Percentiles rank a stretch among this genome's conserved stretches.
Evolutionary conservation across 768 basidiomycete species (phyloP).

Genomic region (Glaciozyma antarctica): DNA sequence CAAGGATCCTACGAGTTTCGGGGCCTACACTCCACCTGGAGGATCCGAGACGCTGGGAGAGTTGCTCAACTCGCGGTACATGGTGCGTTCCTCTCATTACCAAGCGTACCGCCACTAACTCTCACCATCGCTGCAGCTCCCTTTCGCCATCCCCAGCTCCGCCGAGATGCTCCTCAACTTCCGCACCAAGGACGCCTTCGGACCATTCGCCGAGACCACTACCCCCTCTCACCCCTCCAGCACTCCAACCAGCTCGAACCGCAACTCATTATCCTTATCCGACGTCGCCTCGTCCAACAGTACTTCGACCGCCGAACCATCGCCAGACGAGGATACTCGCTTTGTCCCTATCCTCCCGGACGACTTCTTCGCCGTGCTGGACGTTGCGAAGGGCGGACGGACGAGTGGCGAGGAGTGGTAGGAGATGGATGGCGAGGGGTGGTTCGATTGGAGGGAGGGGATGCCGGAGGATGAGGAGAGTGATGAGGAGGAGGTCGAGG

Average conservation of each 20-base stretch:
- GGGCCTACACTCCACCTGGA: constrained; percentile 65
- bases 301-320: not conserved
- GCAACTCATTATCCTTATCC: not conserved
- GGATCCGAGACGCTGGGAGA: constrained; percentile 80
- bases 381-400: constrained; percentile 12
- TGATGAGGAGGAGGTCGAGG: too few relatives aligned
- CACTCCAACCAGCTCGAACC: not conserved
- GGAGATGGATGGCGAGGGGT: not conserved
- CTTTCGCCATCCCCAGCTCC: constrained; percentile 27
- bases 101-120: constrained; percentile 11
- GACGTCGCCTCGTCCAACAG: not conserved
- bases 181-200: constrained; percentile 18
- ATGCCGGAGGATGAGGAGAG: not conserved
- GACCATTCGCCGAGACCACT: constrained; percentile 11
- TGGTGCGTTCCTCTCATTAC: constrained; percentile 55
- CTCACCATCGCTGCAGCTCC: constrained; percentile 14
- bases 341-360: constrained; percentile 27
- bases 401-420: not conserved
- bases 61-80: constrained; percentile 79
- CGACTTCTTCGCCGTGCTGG: constrained; percentile 29
- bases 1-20: constrained; percentile 44
- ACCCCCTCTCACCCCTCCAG: not conserved
- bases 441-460: not conserved
- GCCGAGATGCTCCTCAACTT: constrained; percentile 30
- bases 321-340: not conserved